Conservation (phyloP, 805 yeast species). For the Metschnikowia rubicola region DNA sequence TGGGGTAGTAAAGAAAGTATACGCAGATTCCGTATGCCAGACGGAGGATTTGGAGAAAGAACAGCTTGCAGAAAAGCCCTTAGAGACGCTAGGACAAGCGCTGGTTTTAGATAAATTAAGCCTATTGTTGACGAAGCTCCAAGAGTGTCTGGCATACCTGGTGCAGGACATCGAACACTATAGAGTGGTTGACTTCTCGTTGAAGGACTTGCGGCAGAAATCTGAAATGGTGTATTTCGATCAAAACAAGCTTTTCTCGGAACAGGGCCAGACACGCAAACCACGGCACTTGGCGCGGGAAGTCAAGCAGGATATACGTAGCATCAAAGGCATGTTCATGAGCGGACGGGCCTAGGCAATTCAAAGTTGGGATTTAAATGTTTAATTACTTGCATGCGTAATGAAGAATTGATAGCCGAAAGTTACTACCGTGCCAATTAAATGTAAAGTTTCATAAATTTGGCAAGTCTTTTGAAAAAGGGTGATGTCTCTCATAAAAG, state of each 20-base stretch:
- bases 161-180: constrained; percentile 32
- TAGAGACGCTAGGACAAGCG: constrained; percentile 27
- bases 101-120: constrained; percentile 23
- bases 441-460: no score
- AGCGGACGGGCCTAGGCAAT: constrained; percentile 32
- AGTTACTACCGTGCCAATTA: no score
- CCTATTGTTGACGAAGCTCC: constrained; percentile 21
- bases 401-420: no score
- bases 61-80: constrained; percentile 13
- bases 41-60: constrained; percentile 28
- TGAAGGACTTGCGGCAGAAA: constrained; percentile 36
- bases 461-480: no score
- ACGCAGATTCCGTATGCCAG: constrained; percentile 38
- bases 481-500: no score
- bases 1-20: constrained; percentile 28
- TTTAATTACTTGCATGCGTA: no score
- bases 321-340: constrained; percentile 43
- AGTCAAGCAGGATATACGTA: constrained; percentile 35
- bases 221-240: constrained; percentile 35
- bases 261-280: constrained; percentile 8
- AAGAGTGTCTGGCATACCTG: constrained; percentile 26
- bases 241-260: constrained; percentile 27
- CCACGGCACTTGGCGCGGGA: constrained; percentile 29
- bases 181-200: constrained; percentile 23
- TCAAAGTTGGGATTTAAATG: no score